Conservation (phyloP, 2,329 filamentous ascomycete species). For the Cladophialophora carrionii region DNA sequence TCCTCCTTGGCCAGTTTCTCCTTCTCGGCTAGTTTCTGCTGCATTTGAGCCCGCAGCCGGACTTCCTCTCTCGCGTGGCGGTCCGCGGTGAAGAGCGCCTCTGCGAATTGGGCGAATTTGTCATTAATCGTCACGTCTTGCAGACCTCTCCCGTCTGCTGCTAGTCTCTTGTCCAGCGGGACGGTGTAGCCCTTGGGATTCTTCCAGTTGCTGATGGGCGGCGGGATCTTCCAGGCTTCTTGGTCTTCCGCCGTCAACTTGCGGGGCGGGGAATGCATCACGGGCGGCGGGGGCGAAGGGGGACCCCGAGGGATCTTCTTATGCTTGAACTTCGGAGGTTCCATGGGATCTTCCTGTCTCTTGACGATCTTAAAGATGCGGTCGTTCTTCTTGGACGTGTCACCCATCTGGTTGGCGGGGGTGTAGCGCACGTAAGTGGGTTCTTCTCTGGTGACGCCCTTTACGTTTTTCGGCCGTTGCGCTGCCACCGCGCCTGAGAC, state of each 20-base stretch:
- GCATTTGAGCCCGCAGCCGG: constrained; percentile 88
- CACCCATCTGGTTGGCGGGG: constrained; percentile 95
- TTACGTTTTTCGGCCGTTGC: constrained; percentile 93
- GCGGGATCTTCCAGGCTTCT: constrained; percentile 90
- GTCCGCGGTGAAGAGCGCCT: constrained; percentile 92
- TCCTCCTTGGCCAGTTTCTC: constrained; percentile 95
- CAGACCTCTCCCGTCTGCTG: constrained; percentile 86
- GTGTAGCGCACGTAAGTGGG: constrained; percentile 95
- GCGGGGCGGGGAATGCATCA: constrained; percentile 91
- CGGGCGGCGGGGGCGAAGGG: constrained; percentile 86
- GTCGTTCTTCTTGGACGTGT: constrained; percentile 80
- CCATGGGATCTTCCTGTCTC: constrained; percentile 89
- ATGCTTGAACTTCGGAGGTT: constrained; percentile 97
- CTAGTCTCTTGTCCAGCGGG: constrained; percentile 89
- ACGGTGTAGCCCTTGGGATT: constrained; percentile 98
- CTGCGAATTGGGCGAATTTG: constrained; percentile 95
- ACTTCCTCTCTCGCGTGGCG: constrained; percentile 95
- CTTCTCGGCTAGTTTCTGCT: constrained; percentile 93
- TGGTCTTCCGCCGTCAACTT: constrained; percentile 97
- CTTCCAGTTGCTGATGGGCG: constrained; percentile 97
- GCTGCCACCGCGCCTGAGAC: constrained; percentile 84
- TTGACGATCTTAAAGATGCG: constrained; percentile 99
- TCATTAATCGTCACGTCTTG: constrained; percentile 97
- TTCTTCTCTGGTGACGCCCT: constrained; percentile 76
- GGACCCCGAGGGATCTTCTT: constrained; percentile 93